Evolutionary conservation across 164 flowering plant species (phyloP), one percentile per base, ranked within the genome.

Genomic region (Vitis vinifera): DNA sequence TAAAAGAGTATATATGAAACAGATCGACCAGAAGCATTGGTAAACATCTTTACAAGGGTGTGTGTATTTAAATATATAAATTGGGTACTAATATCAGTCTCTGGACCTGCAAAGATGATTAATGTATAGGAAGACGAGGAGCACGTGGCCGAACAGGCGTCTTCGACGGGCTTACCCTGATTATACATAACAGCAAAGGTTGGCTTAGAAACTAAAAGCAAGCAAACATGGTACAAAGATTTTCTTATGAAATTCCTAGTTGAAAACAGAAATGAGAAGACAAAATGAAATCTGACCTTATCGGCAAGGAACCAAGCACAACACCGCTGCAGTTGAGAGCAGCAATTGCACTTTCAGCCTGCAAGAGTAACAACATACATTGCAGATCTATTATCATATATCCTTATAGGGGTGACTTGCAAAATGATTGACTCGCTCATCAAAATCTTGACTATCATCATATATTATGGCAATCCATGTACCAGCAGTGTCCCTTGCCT

Each of bases 341-440:
- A 70, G 87, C 87, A 78, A 91, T 89, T 69, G 96, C 96, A 78
- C 96, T 91, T 75, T 91, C 93, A 74, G 96, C 96, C 93, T 91
- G 83, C 68, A 68, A 61, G 63, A 56, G 63, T 10, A 62, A 53
- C 55, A 67, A 37, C 44, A 37, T 37, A 52, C 1, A 29, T 31
- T 53, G 9, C 30, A n/a, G 55, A 15, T 17, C 10, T 64, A 13
- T 3, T 37, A 37, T 37, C 44, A 37, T 37, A 37, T 37, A 37
- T 37, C 44, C 14, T 0, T 53, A 14, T 19, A 57, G 59, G 15
- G 27, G 27, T 16, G 10, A 57, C 16, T 37, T 37, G 27, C 27
- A 23, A 23, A 23, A 23, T 23, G 27, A 23, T 23, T 23, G 27
- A 23, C 27, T 23, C 27, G 27, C 27, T 23, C 27, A 23, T 23